Base-by-base conservation (phyloP, 2,329 filamentous ascomycete genomes). In the Fusarium scirpi region DNA sequence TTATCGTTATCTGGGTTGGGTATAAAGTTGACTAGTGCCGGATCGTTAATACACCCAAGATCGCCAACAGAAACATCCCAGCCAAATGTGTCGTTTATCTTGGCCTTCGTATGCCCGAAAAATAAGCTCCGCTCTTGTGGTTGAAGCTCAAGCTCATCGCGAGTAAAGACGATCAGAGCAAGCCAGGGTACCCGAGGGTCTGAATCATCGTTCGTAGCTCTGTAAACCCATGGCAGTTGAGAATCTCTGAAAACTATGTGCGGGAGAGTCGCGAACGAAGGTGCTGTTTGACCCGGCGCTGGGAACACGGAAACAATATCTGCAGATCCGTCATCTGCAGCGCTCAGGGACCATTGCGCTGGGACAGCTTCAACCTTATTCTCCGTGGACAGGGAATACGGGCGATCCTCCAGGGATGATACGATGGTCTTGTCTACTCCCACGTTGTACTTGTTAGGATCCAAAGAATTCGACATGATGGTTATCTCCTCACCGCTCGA, bases 121-220 rank as follows among this genome's bases (percentile, higher is more conserved):
- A 38, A n/a, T 38, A 9, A n/a, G 9, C 1, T 2, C 34, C n/a
- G 16, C 9, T 38, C 9, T 2, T 38, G 0, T 2, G 3, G 5
- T 5, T n/a, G 0, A n/a, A 38, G 34, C 3, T 38, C 34, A 4
- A 47, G 8, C 1, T 47, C 45, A 3, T 47, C 45, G 18, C n/a
- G 10, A n/a, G 25, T 25, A 25, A 47, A 20, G 18, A 20, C 7
- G 18, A 30, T 13, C 15, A 47, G 5, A 27, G 45, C 45, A 15
- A 47, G 6, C 45, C 45, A 30, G 3, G 45, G 45, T n/a, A 47
- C 18, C 8, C 2, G 5, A 38, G 34, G 34, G 16, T 38, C 34
- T n/a, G 25, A 10, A n/a, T 30, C n/a, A n/a, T n/a, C n/a, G n/a
- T n/a, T n/a, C n/a, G n/a, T 6, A 3, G 45, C 45, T 2, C 8